Base-by-base conservation (phyloP, 768 basidiomycete genomes). In the Mycena latifolia region DNA sequence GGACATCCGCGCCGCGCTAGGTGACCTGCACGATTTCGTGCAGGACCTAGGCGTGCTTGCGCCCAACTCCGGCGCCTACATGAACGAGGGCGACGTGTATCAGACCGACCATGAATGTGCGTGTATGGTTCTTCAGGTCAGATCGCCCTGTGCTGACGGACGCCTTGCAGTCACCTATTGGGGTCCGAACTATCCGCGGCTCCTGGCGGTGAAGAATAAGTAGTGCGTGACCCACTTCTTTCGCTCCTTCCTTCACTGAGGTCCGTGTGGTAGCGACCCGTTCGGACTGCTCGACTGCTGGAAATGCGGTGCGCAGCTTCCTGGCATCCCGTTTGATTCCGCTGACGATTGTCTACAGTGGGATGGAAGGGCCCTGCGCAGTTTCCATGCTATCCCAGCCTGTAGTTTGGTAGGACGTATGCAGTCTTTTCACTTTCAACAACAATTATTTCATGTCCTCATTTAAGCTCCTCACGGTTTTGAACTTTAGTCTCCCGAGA, bases 11-110 rank as follows among this genome's bases (percentile, higher is more conserved):
- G 57, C 48, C 4, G 37, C 17, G 2, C 61, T 70, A 11, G 33
- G n/a, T 12, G 29, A 12, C 18, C 4, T 60, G 6, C 63, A 70
- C 20, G 61, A 63, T 5, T 50, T 50, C n/a, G 67, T 63, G 20
- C 15, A 52, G 9, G 22, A 66, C 2, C 35, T 72, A 46, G 54
- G 52, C n/a, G 59, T 46, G 25, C 63, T 72, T 20, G 63, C 71
- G 3, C 71, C 71, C 2, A 29, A 72, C 20, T 72, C 69, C 5
- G 68, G 68, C 24, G 68, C 68, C 24, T 69, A 69, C 17, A 46
- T 62, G 77, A 80, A 78, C 61, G 79, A 80, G 53, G 79, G 73
- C 10, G 74, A 77, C 37, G 74, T 79, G 0, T 80, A 80, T 53
- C 77, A 80, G 67, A 69, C 71, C 6, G 65, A 77, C 57, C 71